A percentile compares a stretch with the other conserved stretches of the same genome.
These are phyloP conservation scores for Potentilla sterilis DNA, from an alignment of 306 rosid species.

Conservation along the genomic window DNA sequence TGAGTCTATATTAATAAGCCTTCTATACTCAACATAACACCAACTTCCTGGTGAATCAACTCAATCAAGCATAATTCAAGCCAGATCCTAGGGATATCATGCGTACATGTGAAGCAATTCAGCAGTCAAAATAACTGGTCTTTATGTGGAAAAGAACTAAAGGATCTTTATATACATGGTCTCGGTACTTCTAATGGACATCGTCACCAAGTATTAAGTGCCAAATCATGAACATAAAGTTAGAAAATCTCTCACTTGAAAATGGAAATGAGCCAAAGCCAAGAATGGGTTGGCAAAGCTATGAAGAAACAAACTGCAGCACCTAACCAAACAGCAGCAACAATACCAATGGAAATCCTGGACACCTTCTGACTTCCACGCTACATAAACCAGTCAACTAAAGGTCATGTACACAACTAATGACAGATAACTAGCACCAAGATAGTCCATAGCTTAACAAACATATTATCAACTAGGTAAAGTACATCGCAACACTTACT, in stretches of 20 bases:
- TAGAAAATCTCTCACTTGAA: constrained; percentile 50
- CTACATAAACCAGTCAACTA: constrained; percentile 34
- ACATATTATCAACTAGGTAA: not conserved
- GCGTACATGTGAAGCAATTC: not conserved
- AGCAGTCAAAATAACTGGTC: not conserved
- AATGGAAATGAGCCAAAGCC: constrained; percentile 86
- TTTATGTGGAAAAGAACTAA: not conserved
- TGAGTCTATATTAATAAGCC: not conserved
- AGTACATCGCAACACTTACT: constrained; percentile 34
- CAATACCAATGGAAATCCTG: constrained; percentile 46
- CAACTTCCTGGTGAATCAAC: not conserved
- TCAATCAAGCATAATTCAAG: not conserved
- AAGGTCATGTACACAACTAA: not conserved
- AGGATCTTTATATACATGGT: not conserved
- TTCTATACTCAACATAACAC: not conserved
- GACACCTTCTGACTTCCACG: constrained; percentile 81
- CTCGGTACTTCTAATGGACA: not conserved
- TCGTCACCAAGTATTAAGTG: not conserved
- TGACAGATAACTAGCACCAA: constrained; percentile 19
- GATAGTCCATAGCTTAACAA: not conserved
- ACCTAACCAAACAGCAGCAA: constrained; percentile 55
- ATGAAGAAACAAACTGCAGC: constrained; percentile 75
- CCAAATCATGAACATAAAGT: not conserved
- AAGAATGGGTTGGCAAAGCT: constrained; percentile 63
- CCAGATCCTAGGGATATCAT: not conserved